Percentiles rank a stretch among this genome's conserved stretches.
Conservation (phyloP, 2,329 filamentous ascomycete species). For the Orbilia brochopaga region DNA sequence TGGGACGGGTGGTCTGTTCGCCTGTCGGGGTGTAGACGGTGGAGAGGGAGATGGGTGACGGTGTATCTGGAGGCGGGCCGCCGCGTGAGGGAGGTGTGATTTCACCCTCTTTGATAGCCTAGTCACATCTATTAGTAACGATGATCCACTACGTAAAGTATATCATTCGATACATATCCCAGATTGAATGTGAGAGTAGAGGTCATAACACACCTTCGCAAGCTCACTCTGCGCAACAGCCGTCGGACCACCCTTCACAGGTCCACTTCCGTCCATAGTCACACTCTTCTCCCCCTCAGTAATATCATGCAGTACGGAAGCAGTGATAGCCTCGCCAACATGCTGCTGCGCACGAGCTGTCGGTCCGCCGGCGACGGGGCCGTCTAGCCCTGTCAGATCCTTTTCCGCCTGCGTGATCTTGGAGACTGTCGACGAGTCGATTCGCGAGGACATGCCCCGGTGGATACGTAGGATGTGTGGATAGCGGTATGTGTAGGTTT, state of each 20-base stretch:
- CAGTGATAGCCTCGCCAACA: constrained; percentile 7
- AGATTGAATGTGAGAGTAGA: too few relatives aligned
- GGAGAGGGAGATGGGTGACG: neutral
- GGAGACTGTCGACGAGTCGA: constrained; percentile 10
- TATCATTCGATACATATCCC: too few relatives aligned
- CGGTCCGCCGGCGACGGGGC: constrained; percentile 5
- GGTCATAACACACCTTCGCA: neutral
- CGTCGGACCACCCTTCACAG: constrained; percentile 11
- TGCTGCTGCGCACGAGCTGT: constrained; percentile 17
- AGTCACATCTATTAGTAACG: too few relatives aligned
- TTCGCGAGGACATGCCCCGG: constrained; percentile 3
- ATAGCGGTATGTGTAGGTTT: neutral
- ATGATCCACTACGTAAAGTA: too few relatives aligned
- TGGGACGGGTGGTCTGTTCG: neutral
- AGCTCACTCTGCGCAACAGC: constrained; percentile 18
- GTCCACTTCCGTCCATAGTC: neutral
- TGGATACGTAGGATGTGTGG: neutral
- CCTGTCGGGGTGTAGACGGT: neutral
- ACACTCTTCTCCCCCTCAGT: constrained; percentile 21
- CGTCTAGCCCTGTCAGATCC: constrained; percentile 6
- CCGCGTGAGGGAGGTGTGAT: constrained; percentile 1
- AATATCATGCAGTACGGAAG: constrained; percentile 17
- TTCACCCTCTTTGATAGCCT: neutral
- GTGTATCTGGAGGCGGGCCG: neutral
- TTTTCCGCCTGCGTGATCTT: constrained; percentile 18